Percentiles rank a stretch among this genome's conserved stretches.
These are phyloP conservation scores for Camillea tinctor DNA, from an alignment of 2,329 filamentous ascomycete genomes.

Conservation along the genomic window DNA sequence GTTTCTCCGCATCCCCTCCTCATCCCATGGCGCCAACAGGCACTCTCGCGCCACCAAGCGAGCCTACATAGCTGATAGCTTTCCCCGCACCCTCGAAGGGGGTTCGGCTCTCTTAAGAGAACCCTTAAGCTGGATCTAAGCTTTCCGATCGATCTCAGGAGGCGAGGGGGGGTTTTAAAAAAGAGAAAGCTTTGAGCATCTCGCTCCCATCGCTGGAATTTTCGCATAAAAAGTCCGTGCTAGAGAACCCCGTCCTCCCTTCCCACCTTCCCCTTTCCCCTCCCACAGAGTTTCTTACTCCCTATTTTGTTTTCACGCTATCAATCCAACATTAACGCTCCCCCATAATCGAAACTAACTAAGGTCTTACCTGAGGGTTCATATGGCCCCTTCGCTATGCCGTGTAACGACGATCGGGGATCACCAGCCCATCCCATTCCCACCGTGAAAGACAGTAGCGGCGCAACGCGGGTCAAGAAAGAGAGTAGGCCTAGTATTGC, in stretches of 20 bases:
- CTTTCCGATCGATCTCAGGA: neutral
- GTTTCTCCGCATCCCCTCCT: no score
- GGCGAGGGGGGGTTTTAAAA: neutral
- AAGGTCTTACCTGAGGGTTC: neutral
- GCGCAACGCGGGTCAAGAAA: neutral
- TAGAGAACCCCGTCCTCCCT: neutral
- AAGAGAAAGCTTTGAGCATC: neutral
- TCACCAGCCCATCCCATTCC: neutral
- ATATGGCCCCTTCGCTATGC: conserved; percentile 4
- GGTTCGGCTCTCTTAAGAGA: neutral
- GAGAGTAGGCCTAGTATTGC: neutral
- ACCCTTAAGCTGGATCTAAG: no score
- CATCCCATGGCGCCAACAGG: no score
- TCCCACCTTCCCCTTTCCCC: neutral
- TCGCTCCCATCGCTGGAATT: neutral
- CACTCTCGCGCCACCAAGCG: no score
- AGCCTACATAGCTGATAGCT: neutral
- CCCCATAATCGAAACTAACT: neutral
- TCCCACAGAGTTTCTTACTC: neutral
- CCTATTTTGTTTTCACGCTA: no score
- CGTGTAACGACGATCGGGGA: conserved; percentile 4
- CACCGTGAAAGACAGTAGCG: neutral
- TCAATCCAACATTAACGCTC: no score
- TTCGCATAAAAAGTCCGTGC: neutral
- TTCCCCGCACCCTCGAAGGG: neutral